Evolutionary conservation across 768 basidiomycete genomes (phyloP), one percentile per base, ranked within the genome.

Genomic region (Cytidiella melzeri): DNA sequence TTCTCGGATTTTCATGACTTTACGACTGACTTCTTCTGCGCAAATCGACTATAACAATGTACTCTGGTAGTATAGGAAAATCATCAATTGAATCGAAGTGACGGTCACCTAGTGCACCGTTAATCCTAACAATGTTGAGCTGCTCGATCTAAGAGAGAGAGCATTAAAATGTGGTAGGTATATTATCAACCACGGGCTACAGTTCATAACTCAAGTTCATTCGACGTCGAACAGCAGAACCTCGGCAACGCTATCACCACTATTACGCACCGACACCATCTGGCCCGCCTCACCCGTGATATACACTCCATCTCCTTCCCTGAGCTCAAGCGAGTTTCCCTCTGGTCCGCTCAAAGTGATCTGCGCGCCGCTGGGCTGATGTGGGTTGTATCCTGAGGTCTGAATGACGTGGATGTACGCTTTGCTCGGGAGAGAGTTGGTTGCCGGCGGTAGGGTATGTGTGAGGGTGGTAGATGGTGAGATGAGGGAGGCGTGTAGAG

Each of bases 281-380:
- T 77, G 72, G 0, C 68, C 73, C 0, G 69, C 65, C 1, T 69
- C 76, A 1, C 77, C 73, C 41, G 67, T 57, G 40, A 95, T 64
- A 65, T 92, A 97, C 11, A 83, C 82, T 0, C 91, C 92, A 60
- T 97, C 94, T 0, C 94, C 94, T 58, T 97, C 94, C 26, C 77
- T 76, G 46, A 95, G 65, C 34, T 75, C 80, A 3, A 81, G 50
- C 50, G 76, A 63, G 15, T 66, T 70, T 1, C 64, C 61, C 4
- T 63, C 69, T 2, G 68, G 61, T 6, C 69, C 69, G 27, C 61
- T 64, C 7, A 94, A 61, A 53, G 68, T 76, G 42, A 95, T 64
- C 18, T 65, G 67, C 0, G 79, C 82, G 0, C 89, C 91, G 1
- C 58, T 66, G 0, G 82, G 74, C 25, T 66, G 59, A 1, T 74